phyloP scores from a whole-genome alignment of 345 rosid species.

The Populus ilicifolia region DNA sequence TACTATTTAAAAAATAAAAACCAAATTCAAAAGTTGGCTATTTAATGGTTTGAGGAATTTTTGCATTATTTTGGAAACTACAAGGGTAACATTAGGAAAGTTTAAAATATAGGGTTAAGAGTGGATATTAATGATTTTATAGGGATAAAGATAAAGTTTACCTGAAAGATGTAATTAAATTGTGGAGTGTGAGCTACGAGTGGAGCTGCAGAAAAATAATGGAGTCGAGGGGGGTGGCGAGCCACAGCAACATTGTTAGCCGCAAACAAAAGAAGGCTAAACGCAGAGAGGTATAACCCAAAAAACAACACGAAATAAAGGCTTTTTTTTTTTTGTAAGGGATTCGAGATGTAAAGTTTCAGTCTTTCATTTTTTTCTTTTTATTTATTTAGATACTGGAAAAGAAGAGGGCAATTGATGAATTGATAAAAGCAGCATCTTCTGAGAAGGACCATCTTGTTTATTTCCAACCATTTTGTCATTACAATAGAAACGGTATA shows the following conservation, averaged over 20 bases:
- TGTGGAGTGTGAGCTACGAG: background rate
- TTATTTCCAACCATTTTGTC: slow-evolving; percentile 54
- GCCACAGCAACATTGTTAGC: background rate
- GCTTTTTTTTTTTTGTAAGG: background rate
- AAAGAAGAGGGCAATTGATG: slow-evolving; percentile 58
- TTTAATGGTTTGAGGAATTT: too few species aligned
- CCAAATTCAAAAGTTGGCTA: too few species aligned
- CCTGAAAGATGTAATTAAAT: background rate
- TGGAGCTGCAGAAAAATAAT: background rate
- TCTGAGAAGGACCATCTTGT: slow-evolving; percentile 54
- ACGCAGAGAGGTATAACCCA: slow-evolving; percentile 12
- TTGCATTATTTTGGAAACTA: too few species aligned
- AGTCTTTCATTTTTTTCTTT: too few species aligned
- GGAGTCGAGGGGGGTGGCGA: background rate
- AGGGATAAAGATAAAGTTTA: too few species aligned
- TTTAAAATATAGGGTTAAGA: background rate
- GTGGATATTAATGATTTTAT: too few species aligned
- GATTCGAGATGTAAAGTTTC: background rate
- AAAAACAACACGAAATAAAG: background rate
- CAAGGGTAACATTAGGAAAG: background rate
- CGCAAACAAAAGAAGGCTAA: slow-evolving; percentile 1
- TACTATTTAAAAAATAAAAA: too few species aligned
- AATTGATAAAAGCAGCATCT: slow-evolving; percentile 60
- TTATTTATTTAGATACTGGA: slow-evolving; percentile 43
- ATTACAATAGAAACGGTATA: slow-evolving; percentile 53